Conservation (phyloP, 2,329 filamentous ascomycete genomes). For the Diaporthe sp. region DNA sequence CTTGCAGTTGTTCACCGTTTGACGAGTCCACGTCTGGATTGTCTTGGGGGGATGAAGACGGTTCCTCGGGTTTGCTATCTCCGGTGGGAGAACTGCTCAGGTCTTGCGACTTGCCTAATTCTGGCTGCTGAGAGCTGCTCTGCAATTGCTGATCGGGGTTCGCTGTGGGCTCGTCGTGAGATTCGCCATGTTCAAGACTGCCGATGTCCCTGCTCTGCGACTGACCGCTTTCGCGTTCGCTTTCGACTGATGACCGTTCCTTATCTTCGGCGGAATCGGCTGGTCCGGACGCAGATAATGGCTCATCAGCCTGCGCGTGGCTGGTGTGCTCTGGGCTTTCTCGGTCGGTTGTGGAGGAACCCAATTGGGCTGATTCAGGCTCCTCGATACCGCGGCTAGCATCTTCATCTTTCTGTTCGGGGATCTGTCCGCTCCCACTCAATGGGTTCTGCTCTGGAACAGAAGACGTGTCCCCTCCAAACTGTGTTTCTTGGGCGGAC, state of each 20-base stretch:
- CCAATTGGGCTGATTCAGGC: background rate
- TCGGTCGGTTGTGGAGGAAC: background rate
- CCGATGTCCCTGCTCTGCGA: background rate
- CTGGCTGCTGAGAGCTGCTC: background rate
- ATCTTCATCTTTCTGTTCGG: background rate
- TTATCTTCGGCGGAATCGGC: background rate
- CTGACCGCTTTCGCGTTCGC: background rate
- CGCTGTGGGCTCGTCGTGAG: background rate
- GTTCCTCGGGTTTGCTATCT: background rate
- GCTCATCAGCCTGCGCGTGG: background rate
- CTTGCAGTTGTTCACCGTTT: background rate
- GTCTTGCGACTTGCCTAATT: background rate
- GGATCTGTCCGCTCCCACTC: background rate
- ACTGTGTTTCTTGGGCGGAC: background rate
- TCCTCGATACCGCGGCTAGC: background rate
- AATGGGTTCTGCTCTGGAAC: background rate
- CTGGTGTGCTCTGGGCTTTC: background rate
- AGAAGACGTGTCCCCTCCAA: background rate
- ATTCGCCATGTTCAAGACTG: background rate
- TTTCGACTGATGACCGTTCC: background rate
- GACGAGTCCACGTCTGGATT: background rate
- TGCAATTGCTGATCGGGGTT: background rate
- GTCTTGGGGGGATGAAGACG: background rate
- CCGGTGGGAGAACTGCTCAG: background rate
- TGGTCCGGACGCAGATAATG: background rate